Evolutionary conservation across 768 basidiomycete genomes (phyloP).

Genomic region (Kwoniella heveanensis): DNA sequence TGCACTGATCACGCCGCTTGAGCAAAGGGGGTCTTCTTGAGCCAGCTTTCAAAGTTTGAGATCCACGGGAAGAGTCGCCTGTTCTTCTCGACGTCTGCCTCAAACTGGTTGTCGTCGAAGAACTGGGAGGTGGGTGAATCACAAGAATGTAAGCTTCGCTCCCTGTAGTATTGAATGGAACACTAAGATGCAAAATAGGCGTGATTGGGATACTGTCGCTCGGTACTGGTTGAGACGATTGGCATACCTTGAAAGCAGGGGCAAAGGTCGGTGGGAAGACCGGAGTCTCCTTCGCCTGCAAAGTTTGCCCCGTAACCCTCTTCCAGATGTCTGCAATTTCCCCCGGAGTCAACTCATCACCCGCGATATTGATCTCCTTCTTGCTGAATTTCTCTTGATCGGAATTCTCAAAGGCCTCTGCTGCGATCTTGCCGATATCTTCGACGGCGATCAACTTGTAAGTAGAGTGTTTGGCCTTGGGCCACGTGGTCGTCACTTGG

Average conservation of each 20-base stretch:
- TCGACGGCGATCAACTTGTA: conserved; percentile 16
- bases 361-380: conserved; percentile 19
- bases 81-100: conserved; percentile 12
- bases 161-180: too few relatives aligned
- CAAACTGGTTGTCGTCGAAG: conserved; percentile 18
- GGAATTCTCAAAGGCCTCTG: conserved; percentile 17
- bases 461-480: background rate
- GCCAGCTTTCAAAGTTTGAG: conserved; percentile 13
- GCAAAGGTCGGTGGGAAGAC: conserved; percentile 7
- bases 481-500: conserved; percentile 20
- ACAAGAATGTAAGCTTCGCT: too few relatives aligned
- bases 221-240: too few relatives aligned
- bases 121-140: too few relatives aligned
- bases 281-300: conserved; percentile 10
- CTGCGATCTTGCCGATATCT: conserved; percentile 26
- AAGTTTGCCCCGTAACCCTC: conserved; percentile 13
- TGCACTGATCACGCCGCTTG: background rate
- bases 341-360: conserved; percentile 18
- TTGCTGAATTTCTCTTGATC: conserved; percentile 2
- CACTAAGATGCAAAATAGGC: too few relatives aligned
- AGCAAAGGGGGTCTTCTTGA: conserved; percentile 12
- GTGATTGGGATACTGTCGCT: too few relatives aligned
- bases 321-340: conserved; percentile 16
- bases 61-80: conserved; percentile 14
- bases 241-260: conserved; percentile 12